Evolutionary conservation across 2,329 filamentous ascomycete species (phyloP), one percentile per base, ranked within the genome.

Genomic region (Ascochyta viciae-villosae): DNA sequence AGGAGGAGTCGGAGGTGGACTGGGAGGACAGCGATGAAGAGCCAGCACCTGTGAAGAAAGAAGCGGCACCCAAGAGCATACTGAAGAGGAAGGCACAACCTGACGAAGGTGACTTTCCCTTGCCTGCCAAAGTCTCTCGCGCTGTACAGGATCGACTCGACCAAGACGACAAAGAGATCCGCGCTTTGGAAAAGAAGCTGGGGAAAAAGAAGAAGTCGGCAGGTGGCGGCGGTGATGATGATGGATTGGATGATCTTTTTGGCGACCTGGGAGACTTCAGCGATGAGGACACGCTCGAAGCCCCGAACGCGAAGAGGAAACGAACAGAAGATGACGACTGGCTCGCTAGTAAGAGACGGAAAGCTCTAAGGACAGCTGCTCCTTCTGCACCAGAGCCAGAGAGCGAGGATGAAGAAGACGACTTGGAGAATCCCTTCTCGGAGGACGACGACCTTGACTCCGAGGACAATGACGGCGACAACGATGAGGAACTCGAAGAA

Each of bases 121-220:
- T 66, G 23, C 54, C 65, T 15, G 62, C 68, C 6, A 67, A 64
- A 40, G 37, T 78, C 8, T 74, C 76, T 7, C 70, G 72, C 46
- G 71, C 67, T 22, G 79, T 87, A n/a, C 85, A 83, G 68, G 83
- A 88, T 19, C 67, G 60, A 64, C 79, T 97, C 4, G 87, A 85
- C 0, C 82, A 91, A 58, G 94, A 99, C 55, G 92, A 98, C 68
- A 90, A 87, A 2, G 92, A 96, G 65, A 98, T 99, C 64, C 88
- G 89, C 19, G 87, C 87, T 3, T 80, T 97, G 29, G 95, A 99
- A 78, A 92, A 89, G 74, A 96, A 91, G 69, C 79, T 99, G 3
- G 94, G 95, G 0, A 83, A 97, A 31, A 89, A 89, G 57, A 96
- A 92, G 69, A 71, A 70, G 46, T 88, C 85, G 29, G 75, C 91